A percentile compares a stretch with the other conserved stretches of the same genome.
Conservation (phyloP, 345 rosid genomes). For the Eucalyptus sp. region DNA sequence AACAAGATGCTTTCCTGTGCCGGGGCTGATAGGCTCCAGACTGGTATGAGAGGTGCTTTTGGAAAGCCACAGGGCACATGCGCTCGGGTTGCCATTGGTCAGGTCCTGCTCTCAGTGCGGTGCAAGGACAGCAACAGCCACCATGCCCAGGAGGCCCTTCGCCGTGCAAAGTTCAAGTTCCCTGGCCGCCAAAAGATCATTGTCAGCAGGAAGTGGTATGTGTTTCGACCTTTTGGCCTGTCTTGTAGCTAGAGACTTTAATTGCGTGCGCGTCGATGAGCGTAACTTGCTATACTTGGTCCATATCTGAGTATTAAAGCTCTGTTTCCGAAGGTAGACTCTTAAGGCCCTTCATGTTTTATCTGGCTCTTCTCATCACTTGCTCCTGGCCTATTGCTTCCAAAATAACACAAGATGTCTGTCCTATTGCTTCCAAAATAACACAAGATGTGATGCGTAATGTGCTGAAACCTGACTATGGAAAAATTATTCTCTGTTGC, state of each 20-base stretch:
- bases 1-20: constrained; percentile 63
- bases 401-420: background rate
- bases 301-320: background rate
- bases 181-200: constrained; percentile 57
- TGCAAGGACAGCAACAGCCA: constrained; percentile 39
- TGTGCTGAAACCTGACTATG: background rate
- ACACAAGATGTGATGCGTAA: background rate
- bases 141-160: constrained; percentile 50
- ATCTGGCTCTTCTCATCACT: background rate
- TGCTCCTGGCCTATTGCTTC: background rate
- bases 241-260: background rate
- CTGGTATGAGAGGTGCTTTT: constrained; percentile 54
- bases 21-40: constrained; percentile 55
- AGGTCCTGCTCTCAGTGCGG: constrained; percentile 41
- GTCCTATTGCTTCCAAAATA: background rate
- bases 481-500: background rate
- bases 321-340: background rate
- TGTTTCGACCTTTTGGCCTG: background rate
- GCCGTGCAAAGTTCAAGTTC: constrained; percentile 51
- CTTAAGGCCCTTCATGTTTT: background rate
- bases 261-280: background rate
- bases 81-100: constrained; percentile 39
- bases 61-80: constrained; percentile 50
- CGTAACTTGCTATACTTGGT: background rate
- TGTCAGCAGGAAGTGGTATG: constrained; percentile 51